These are phyloP conservation scores for Cymbopogon citratus DNA, from an alignment of 176 grass and related monocot genomes.

Conservation along the genomic window DNA sequence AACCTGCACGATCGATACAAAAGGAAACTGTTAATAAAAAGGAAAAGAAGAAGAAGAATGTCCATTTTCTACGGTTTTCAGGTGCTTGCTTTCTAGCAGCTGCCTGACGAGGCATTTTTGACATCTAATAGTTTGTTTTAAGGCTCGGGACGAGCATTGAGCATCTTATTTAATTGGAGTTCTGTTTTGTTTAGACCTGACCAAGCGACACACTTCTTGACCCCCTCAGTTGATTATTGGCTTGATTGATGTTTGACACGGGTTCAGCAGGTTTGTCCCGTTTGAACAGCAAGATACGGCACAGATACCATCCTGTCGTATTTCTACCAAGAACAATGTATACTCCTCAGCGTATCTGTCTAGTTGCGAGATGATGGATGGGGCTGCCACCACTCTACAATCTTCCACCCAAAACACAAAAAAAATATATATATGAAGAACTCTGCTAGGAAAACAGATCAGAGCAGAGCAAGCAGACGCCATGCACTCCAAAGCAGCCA, in stretches of 20 bases:
- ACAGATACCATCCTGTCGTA: constrained; percentile 24
- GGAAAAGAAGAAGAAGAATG: neutral
- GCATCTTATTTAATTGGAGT: neutral
- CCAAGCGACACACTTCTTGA: neutral
- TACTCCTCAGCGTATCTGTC: constrained; percentile 22
- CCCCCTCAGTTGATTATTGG: too few species aligned
- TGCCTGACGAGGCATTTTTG: neutral
- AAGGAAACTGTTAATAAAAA: neutral
- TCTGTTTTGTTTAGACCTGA: neutral
- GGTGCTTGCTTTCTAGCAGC: neutral
- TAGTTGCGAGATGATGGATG: neutral
- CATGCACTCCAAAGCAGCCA: constrained; percentile 25
- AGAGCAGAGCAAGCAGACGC: constrained; percentile 15
- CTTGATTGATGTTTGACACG: constrained; percentile 4
- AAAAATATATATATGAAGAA: neutral
- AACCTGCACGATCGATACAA: constrained; percentile 41
- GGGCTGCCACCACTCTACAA: neutral
- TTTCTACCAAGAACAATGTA: neutral
- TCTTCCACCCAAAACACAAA: constrained; percentile 4
- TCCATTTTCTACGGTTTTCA: neutral
- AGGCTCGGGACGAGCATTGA: neutral
- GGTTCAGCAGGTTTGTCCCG: constrained; percentile 13
- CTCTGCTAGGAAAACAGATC: neutral
- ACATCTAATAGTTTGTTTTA: neutral
- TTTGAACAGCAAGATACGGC: constrained; percentile 4